These are phyloP conservation scores for Xanthoconium purpureum DNA, from an alignment of 768 basidiomycete species.

Conservation along the genomic window DNA sequence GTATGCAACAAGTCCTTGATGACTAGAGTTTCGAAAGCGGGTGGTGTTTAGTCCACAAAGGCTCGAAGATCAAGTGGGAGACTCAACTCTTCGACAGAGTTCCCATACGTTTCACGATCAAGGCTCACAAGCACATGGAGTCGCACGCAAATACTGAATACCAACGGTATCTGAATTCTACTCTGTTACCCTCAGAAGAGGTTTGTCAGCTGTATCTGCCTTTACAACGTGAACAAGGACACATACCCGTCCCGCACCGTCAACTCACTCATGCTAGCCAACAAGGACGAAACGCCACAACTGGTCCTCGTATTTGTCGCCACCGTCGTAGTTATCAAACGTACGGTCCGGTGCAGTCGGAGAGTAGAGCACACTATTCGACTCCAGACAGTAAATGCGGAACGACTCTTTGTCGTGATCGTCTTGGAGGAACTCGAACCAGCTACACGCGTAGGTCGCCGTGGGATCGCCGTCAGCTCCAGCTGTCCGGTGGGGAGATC, in stretches of 20 bases:
- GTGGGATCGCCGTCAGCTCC: background rate
- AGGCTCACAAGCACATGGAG: too few relatives aligned
- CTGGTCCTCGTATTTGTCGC: background rate
- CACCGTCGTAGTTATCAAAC: background rate
- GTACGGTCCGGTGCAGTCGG: background rate
- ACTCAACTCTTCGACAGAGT: background rate
- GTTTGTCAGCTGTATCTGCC: background rate
- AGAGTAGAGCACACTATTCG: background rate
- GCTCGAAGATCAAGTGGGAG: background rate
- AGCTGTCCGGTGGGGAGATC: background rate
- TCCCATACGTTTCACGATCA: too few relatives aligned
- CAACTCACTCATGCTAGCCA: background rate
- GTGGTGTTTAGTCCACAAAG: background rate
- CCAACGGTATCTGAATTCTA: too few relatives aligned
- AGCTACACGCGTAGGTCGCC: background rate
- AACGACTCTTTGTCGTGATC: background rate
- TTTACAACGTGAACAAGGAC: background rate
- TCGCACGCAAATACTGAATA: too few relatives aligned
- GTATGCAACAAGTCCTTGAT: constrained; percentile 3
- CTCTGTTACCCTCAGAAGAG: background rate
- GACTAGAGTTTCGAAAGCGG: background rate
- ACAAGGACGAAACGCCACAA: constrained; percentile 3
- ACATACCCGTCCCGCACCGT: background rate
- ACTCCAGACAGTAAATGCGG: background rate
- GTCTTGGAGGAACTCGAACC: constrained; percentile 1